These are phyloP conservation scores for Hippophae gyantsensis DNA, from an alignment of 306 rosid genomes.

Conservation along the genomic window DNA sequence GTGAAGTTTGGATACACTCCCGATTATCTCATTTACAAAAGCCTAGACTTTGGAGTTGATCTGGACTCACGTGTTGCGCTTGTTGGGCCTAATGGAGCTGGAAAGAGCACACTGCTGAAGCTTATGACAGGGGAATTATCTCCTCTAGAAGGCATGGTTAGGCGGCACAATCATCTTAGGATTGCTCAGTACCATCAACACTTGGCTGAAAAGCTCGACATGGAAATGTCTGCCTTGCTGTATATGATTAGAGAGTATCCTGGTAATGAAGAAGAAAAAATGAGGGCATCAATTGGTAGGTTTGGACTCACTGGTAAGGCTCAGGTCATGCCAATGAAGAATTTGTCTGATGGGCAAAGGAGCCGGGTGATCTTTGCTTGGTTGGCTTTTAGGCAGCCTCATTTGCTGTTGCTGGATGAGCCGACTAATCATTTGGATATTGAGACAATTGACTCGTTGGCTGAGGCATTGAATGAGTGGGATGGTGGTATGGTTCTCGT, in stretches of 20 bases:
- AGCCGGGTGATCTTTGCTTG: conserved; percentile 92
- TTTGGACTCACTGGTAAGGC: conserved; percentile 94
- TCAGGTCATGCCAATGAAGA: conserved; percentile 96
- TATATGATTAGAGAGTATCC: conserved; percentile 86
- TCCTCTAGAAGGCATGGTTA: conserved; percentile 92
- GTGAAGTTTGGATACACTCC: conserved; percentile 90
- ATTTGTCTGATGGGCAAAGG: conserved; percentile 93
- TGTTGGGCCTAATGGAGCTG: conserved; percentile 99
- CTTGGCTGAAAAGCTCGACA: conserved; percentile 78
- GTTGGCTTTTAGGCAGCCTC: conserved; percentile 94
- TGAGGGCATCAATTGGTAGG: conserved; percentile 91
- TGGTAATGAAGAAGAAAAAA: conserved; percentile 90
- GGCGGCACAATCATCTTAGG: conserved; percentile 93
- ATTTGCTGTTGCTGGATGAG: conserved; percentile 79
- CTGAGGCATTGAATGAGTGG: conserved; percentile 97
- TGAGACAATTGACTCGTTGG: conserved; percentile 89
- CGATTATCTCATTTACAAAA: conserved; percentile 79
- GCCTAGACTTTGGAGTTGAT: conserved; percentile 88
- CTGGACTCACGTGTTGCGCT: conserved; percentile 86
- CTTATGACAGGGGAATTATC: conserved; percentile 87
- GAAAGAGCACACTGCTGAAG: conserved; percentile 94
- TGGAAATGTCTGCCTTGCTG: conserved; percentile 77
- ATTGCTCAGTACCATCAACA: conserved; percentile 97
- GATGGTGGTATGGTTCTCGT: conserved; percentile 98
- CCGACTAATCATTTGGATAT: conserved; percentile 97